Evolutionary conservation across 768 basidiomycete genomes (phyloP), one percentile per base, ranked within the genome.

Genomic region (Chalciporus pseudorubinellus): DNA sequence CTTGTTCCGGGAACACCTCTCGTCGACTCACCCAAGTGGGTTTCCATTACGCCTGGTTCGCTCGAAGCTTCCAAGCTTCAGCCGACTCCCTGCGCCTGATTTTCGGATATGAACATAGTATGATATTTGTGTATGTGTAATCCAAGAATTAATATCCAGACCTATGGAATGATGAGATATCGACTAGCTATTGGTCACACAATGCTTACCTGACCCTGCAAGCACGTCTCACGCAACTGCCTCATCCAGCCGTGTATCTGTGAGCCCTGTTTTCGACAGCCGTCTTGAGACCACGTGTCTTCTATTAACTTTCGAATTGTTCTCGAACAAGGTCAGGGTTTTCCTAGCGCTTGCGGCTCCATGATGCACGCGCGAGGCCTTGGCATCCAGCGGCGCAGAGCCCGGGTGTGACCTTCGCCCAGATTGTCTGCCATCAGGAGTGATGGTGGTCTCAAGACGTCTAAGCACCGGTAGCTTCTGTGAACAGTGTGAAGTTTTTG

Each of bases 371-470:
- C 50, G 58, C 54, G 57, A 60, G 21, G 52, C 42, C 57, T 49
- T 59, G 50, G 51, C 50, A 39, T 57, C 63, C 12, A 57, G 60
- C 55, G 56, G 67, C 50, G 63, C 61, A 50, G 60, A 63, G 55
- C 59, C 59, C 22, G 59, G 59, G 36, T 55, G 54, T 52, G 66
- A 57, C 47, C 52, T 57, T 44, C 47, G 58, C n/a, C 65, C 69
- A 45, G 63, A 49, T 53, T 75, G 74, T 50, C 70, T 70, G 46
- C 75, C 76, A 42, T 73, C 75, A 39, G 71, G 67, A 18, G 75
- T 79, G 51, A 77, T 61, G 28, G 77, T 78, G 4, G 78, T 79
- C 43, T 79, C 78, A 60, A 68, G 60, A 52, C 78, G 72, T 65
- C 70, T 70, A 51, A 78, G 61, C 51, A 57, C 60, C 43, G 66